Conservation (phyloP, 768 basidiomycete species). For the Hysterangium stoloniferum region DNA sequence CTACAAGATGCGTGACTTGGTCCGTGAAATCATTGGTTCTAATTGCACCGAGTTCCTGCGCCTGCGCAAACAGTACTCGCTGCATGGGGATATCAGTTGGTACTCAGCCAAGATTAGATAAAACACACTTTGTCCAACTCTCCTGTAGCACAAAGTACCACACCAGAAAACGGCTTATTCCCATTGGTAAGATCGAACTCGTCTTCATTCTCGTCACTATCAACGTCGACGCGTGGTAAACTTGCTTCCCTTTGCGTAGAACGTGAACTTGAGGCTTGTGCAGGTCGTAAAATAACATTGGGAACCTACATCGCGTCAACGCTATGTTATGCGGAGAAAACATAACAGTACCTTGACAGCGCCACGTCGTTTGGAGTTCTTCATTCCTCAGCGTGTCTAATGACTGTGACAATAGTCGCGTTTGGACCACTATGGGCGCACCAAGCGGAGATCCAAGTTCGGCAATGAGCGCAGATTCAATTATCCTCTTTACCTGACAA, state of each 20-base stretch:
- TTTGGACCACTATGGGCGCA: constrained; percentile 9
- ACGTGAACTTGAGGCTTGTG: constrained; percentile 21
- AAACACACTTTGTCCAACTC: constrained; percentile 64
- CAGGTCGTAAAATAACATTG: constrained; percentile 74
- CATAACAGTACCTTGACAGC: constrained; percentile 2
- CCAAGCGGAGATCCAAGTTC: no score
- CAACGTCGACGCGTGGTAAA: neutral
- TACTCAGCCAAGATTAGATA: neutral
- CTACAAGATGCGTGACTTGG: constrained; percentile 81
- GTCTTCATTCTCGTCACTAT: neutral
- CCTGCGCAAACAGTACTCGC: constrained; percentile 68
- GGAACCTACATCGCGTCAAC: constrained; percentile 46
- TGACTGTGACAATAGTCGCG: neutral
- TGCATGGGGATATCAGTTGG: constrained; percentile 22
- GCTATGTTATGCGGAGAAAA: neutral
- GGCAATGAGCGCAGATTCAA: no score
- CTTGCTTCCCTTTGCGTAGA: neutral
- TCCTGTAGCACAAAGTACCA: constrained; percentile 70
- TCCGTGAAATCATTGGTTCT: constrained; percentile 71
- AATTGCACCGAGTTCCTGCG: constrained; percentile 71
- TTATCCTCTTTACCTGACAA: no score
- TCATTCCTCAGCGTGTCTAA: neutral
- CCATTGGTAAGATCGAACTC: constrained; percentile 10
- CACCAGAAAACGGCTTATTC: constrained; percentile 60
- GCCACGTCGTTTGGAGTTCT: constrained; percentile 7